phyloP scores from a whole-genome alignment of 805 yeast species.

The Monosporozyma yasuniensis region DNA sequence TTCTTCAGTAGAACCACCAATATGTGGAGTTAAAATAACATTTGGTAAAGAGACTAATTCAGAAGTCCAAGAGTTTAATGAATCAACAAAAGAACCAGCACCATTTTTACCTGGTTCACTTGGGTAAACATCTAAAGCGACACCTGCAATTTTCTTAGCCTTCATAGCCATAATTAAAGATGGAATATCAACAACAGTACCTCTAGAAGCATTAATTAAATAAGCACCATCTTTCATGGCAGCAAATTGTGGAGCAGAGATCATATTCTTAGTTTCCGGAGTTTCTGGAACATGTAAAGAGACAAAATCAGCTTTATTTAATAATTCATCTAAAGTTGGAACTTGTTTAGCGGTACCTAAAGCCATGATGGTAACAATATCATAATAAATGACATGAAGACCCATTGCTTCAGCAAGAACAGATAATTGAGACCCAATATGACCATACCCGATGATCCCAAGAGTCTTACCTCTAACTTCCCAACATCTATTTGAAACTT shows the following conservation, averaged over 20 bases:
- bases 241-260: conserved; percentile 83
- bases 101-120: conserved; percentile 97
- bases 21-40: conserved; percentile 90
- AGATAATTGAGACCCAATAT: conserved; percentile 93
- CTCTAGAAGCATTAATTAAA: conserved; percentile 92
- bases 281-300: conserved; percentile 93
- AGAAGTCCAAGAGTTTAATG: conserved; percentile 72
- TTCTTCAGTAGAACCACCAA: conserved; percentile 98
- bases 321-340: conserved; percentile 70
- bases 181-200: conserved; percentile 94
- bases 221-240: conserved; percentile 96
- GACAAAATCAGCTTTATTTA: conserved; percentile 76
- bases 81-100: conserved; percentile 60
- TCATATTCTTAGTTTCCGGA: conserved; percentile 82
- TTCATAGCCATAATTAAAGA: conserved; percentile 88
- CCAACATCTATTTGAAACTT: conserved; percentile 92
- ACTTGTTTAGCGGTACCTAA: conserved; percentile 96
- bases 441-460: conserved; percentile 97
- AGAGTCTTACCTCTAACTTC: conserved; percentile 97
- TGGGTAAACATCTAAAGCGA: conserved; percentile 94
- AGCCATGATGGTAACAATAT: conserved; percentile 86
- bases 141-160: conserved; percentile 91
- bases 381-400: conserved; percentile 91
- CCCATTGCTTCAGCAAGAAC: conserved; percentile 97
- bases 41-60: conserved; percentile 78